Percentiles rank a stretch among this genome's conserved stretches.
Evolutionary conservation across 441 rosid genomes (phyloP).

Genomic region (Manihot esculenta): DNA sequence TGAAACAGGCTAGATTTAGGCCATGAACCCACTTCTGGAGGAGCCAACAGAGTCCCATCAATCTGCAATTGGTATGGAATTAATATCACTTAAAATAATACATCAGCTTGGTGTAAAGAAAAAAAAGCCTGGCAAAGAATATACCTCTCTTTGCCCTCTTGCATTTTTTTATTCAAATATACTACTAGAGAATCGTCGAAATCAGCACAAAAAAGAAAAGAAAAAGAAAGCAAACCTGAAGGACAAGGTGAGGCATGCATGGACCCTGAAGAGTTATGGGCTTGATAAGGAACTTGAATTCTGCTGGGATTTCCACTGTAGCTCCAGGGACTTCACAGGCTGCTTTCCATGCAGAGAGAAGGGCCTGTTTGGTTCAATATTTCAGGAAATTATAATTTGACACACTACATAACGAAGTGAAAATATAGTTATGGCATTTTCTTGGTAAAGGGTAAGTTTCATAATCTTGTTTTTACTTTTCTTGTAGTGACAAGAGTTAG

Average conservation of each 20-base stretch:
- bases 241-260: constrained; percentile 54
- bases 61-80: constrained; percentile 38
- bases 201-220: constrained; percentile 22
- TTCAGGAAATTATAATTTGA: neutral
- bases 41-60: constrained; percentile 73
- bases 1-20: constrained; percentile 32
- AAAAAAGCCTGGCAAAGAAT: constrained; percentile 13
- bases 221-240: constrained; percentile 43
- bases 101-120: constrained; percentile 24
- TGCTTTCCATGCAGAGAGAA: constrained; percentile 57
- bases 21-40: constrained; percentile 38
- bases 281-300: constrained; percentile 42
- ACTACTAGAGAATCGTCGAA: neutral
- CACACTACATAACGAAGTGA: no score
- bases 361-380: constrained; percentile 34
- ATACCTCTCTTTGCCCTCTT: constrained; percentile 10
- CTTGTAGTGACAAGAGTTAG: no score
- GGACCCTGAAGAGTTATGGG: constrained; percentile 67
- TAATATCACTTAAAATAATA: constrained; percentile 25
- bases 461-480: no score
- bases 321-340: constrained; percentile 50
- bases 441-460: no score
- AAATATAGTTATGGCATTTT: no score
- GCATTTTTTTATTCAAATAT: constrained; percentile 1
- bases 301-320: constrained; percentile 45